phyloP scores from a whole-genome alignment of 2,329 filamentous ascomycete genomes.

The Sporothrix brasiliensis region DNA sequence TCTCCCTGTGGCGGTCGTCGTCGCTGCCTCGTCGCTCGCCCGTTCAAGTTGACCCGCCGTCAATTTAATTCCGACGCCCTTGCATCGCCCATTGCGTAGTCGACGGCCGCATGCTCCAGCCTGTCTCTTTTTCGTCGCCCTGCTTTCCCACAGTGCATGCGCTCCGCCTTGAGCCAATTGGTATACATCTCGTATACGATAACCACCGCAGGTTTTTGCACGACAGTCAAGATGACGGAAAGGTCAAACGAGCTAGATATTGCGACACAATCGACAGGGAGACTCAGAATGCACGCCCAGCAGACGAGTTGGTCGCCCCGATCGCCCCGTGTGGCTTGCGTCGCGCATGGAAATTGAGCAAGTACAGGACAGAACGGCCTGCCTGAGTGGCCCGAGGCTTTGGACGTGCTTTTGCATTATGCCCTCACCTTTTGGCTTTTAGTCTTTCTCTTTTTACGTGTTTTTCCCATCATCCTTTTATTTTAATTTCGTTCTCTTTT shows the following conservation, averaged over 20 bases:
- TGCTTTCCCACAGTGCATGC: neutral
- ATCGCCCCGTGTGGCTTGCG: slow-evolving; percentile 14
- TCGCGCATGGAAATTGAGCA: neutral
- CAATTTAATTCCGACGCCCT: slow-evolving; percentile 30
- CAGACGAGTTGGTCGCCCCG: neutral
- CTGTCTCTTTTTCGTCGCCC: neutral
- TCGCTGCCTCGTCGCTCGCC: slow-evolving; percentile 14
- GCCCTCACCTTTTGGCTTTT: neutral
- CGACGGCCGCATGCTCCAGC: neutral
- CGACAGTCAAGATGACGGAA: neutral
- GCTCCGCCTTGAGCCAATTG: neutral
- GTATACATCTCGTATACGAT: slow-evolving; percentile 18
- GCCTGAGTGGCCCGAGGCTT: neutral
- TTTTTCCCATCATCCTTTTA: neutral
- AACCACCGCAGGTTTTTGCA: neutral
- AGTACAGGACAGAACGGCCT: neutral
- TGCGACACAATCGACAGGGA: neutral
- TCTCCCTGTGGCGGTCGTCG: neutral
- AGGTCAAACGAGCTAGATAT: neutral
- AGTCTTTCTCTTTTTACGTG: no score
- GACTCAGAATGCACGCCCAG: neutral
- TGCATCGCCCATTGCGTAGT: slow-evolving; percentile 9
- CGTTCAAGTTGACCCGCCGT: slow-evolving; percentile 28
- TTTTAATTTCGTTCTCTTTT: neutral
- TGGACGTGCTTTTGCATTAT: slow-evolving; percentile 1